These are phyloP conservation scores for Ambrosia trifida DNA, from an alignment of 129 eudicot species.

Conservation along the genomic window DNA sequence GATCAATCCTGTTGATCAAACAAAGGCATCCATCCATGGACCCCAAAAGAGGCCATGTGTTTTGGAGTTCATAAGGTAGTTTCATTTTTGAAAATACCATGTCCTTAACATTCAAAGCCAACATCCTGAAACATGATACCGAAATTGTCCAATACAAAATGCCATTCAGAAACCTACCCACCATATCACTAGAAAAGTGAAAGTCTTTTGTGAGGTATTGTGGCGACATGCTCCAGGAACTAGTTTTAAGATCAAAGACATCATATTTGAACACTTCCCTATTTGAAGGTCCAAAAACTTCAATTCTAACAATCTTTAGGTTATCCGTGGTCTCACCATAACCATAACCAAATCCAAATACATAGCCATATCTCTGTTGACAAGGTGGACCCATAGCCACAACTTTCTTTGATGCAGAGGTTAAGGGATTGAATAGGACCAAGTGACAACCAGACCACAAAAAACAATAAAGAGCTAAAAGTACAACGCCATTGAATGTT, in stretches of 20 bases:
- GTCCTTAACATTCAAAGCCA: no score
- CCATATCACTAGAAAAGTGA: no score
- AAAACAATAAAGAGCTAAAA: neutral
- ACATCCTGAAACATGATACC: no score
- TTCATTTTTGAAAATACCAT: no score
- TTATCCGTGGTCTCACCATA: neutral
- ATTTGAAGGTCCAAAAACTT: neutral
- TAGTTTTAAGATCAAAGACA: neutral
- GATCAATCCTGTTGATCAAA: neutral
- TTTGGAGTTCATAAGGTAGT: neutral
- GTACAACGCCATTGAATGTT: neutral
- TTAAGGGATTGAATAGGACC: conserved; percentile 26
- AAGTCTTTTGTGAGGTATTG: no score
- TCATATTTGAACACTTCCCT: neutral
- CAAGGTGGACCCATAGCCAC: neutral
- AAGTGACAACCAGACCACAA: neutral
- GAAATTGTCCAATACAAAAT: no score
- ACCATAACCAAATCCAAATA: neutral
- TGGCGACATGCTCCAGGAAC: neutral
- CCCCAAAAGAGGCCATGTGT: neutral
- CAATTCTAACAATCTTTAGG: neutral
- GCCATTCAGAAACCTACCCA: no score
- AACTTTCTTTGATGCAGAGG: conserved; percentile 2
- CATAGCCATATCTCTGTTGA: neutral
- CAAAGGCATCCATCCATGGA: conserved; percentile 10